Base-by-base conservation (phyloP, 352 stramenopile genomes). In the Sclerospora graminicola region DNA sequence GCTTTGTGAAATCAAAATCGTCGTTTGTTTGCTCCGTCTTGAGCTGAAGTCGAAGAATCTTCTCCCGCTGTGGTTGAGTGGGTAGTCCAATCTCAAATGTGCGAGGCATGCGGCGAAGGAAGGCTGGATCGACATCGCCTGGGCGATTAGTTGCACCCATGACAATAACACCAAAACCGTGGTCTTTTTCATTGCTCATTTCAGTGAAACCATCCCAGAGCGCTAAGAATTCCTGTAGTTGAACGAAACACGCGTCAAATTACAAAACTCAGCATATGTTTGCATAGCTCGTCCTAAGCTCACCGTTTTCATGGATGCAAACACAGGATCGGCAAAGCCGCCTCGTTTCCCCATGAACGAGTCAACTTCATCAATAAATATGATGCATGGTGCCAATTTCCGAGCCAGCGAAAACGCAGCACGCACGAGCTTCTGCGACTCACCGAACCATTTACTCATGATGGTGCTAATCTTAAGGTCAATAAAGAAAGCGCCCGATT, bases 311-410 rank as follows among this genome's bases (percentile, higher is more conserved):
- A 94, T 94, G 13, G 72, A 88, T 5, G 76, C 78, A 20, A 90
- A 80, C 26, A 77, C 97, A 46, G 54, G 87, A 37, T 84, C 81
- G 0, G 76, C 85, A 5, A 70, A 63, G 8, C 79, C 78, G 35
- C 78, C 69, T 29, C 84, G 75, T 45, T 89, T 88, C 14, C 84
- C 82, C 80, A 95, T 91, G 65, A 95, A 95, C 37, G 80, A 91
- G 54, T 96, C 86, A 11, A 98, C 83, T 57, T 99, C 95, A 60
- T 98, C 95, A 38, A 99, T 98, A 57, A 99, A 99, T 43, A 99
- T 96, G 56, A 99, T 95, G 52, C 84, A 96, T 1, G 95, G 95
- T 32, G 88, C 78, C 30, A 98, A 71, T 66, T 98, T 98, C 29
- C 78, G 65, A 11, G 94, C 93, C 21, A 99, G 64, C 34, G 76